These are phyloP conservation scores for Pseudonitzschia multistriata DNA, from an alignment of 108 stramenopile species.

Conservation along the genomic window DNA sequence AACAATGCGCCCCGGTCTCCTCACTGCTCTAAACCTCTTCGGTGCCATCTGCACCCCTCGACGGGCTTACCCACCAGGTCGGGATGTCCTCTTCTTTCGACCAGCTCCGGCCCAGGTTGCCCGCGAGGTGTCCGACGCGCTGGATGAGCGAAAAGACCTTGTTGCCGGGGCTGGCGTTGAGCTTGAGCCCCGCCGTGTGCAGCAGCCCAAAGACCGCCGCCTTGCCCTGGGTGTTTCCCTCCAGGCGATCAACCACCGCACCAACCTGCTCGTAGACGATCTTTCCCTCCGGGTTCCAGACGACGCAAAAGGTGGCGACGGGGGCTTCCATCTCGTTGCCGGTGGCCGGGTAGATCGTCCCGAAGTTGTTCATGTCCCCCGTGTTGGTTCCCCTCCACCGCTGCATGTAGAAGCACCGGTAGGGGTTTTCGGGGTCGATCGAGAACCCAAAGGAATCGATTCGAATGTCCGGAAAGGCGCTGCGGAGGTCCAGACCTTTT, in stretches of 20 bases:
- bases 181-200: slow-evolving; percentile 27
- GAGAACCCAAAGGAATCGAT: slow-evolving; percentile 51
- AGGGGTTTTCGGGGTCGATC: slow-evolving; percentile 52
- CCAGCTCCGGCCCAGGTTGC: slow-evolving; percentile 9
- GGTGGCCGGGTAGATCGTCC: slow-evolving; percentile 16
- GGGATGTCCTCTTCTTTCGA: slow-evolving; percentile 50
- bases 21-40: neutral
- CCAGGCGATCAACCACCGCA: slow-evolving; percentile 47
- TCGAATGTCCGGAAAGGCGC: slow-evolving; percentile 53
- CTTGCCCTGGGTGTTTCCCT: slow-evolving; percentile 47
- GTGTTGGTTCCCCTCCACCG: slow-evolving; percentile 37
- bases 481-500: slow-evolving; percentile 31
- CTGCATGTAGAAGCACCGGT: slow-evolving; percentile 49
- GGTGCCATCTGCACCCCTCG: slow-evolving; percentile 46
- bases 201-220: slow-evolving; percentile 45
- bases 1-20: too few relatives aligned
- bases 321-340: slow-evolving; percentile 15
- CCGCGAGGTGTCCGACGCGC: slow-evolving; percentile 23
- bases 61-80: slow-evolving; percentile 51
- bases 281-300: slow-evolving; percentile 25
- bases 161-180: slow-evolving; percentile 19
- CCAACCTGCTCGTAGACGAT: slow-evolving; percentile 38
- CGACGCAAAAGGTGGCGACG: slow-evolving; percentile 8
- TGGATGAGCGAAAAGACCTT: slow-evolving; percentile 39
- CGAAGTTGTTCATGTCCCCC: slow-evolving; percentile 15